Evolutionary conservation across 495 filamentous ascomycete species (phyloP).

Genomic region (Cenococcum geophilum): DNA sequence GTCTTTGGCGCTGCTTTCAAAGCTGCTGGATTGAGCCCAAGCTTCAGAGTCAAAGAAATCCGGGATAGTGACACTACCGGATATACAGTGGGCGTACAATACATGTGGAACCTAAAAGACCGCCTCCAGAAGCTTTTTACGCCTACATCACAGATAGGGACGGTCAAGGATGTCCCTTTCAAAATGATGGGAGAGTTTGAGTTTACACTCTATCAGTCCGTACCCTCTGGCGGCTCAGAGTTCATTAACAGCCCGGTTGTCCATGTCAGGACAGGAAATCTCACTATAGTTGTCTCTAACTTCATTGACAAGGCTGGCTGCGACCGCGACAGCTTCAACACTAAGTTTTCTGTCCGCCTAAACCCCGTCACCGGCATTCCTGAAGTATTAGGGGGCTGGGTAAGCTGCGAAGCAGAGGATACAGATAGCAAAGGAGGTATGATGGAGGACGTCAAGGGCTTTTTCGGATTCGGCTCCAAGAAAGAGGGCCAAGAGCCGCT

Average conservation of each 20-base stretch:
- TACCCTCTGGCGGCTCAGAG: conserved; percentile 43
- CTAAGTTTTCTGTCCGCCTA: conserved; percentile 71
- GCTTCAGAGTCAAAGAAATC: conserved; percentile 97
- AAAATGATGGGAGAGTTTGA: conserved; percentile 78
- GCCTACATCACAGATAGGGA: conserved; percentile 65
- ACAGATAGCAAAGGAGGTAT: conserved; percentile 70
- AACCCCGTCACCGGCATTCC: conserved; percentile 72
- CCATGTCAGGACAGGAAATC: conserved; percentile 65
- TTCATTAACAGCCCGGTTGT: conserved; percentile 49
- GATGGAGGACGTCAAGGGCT: conserved; percentile 86
- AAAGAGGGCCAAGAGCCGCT: conserved; percentile 75
- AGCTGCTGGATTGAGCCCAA: conserved; percentile 82
- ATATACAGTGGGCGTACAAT: conserved; percentile 69
- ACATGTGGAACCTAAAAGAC: conserved; percentile 52
- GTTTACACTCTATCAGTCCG: conserved; percentile 71
- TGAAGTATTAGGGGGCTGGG: conserved; percentile 64
- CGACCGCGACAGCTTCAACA: conserved; percentile 64
- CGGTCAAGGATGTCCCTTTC: conserved; percentile 81
- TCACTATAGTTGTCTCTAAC: conserved; percentile 71
- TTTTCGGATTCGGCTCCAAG: conserved; percentile 88
- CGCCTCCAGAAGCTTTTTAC: conserved; percentile 72
- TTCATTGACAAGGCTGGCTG: conserved; percentile 74
- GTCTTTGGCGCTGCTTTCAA: conserved; percentile 96
- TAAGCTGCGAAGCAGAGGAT: conserved; percentile 74
- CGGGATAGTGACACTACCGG: conserved; percentile 63